These are phyloP conservation scores for Chalciporus pseudorubinellus DNA, from an alignment of 768 basidiomycete genomes.

Conservation along the genomic window DNA sequence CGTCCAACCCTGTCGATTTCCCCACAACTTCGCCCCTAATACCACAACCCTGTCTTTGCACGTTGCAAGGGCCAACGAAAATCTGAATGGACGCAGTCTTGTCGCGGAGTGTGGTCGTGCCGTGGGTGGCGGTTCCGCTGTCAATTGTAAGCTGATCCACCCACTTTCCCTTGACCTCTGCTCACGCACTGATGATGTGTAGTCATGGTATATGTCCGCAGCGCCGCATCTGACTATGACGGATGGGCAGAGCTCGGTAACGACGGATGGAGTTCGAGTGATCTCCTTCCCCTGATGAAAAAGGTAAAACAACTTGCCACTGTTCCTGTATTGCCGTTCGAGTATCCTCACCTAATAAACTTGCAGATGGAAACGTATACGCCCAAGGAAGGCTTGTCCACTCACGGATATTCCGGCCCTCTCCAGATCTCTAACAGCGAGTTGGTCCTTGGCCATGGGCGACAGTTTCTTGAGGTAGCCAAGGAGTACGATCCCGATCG, in stretches of 20 bases:
- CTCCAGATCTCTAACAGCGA: conserved; percentile 23
- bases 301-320: conserved; percentile 14
- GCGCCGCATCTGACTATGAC: conserved; percentile 28
- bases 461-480: conserved; percentile 48
- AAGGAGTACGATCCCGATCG: conserved; percentile 48
- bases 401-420: conserved; percentile 38
- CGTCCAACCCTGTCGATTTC: conserved; percentile 18
- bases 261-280: conserved; percentile 24
- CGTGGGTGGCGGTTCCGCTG: conserved; percentile 26
- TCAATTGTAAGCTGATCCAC: conserved; percentile 16
- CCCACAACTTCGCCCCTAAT: conserved; percentile 13
- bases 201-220: conserved; percentile 22
- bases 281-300: conserved; percentile 24
- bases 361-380: conserved; percentile 35
- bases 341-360: not conserved
- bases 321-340: not conserved
- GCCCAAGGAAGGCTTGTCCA: conserved; percentile 19
- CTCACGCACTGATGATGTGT: not conserved
- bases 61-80: conserved; percentile 7
- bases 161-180: not conserved
- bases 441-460: conserved; percentile 17
- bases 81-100: conserved; percentile 14
- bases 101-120: conserved; percentile 18
- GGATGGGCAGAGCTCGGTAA: conserved; percentile 25
- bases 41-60: conserved; percentile 19